Percentiles rank a stretch among this genome's conserved stretches.
These are phyloP conservation scores for Cucurbita maxima DNA, from an alignment of 306 rosid species.

Conservation along the genomic window DNA sequence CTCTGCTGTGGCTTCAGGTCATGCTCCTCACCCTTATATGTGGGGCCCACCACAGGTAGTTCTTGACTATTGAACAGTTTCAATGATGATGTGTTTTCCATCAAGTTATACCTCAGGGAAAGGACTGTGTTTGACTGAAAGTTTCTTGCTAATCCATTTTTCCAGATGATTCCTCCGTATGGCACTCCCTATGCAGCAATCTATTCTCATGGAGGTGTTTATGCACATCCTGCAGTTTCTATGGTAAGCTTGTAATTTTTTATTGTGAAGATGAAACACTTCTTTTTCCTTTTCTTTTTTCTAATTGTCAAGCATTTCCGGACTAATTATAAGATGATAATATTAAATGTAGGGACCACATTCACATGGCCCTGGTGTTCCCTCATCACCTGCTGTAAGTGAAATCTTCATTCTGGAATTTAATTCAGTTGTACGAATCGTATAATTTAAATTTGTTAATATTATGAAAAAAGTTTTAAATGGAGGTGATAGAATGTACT, in stretches of 20 bases:
- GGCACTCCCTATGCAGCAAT: conserved; percentile 81
- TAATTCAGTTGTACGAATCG: too few relatives aligned
- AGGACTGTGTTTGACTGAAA: background rate
- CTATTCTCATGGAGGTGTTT: conserved; percentile 73
- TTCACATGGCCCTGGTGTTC: conserved; percentile 55
- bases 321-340: background rate
- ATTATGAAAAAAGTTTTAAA: too few relatives aligned
- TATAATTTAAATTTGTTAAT: too few relatives aligned
- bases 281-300: too few relatives aligned
- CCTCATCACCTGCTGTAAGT: conserved; percentile 68
- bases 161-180: conserved; percentile 89
- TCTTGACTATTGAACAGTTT: background rate
- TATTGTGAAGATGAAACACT: background rate
- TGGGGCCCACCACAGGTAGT: conserved; percentile 96
- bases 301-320: background rate
- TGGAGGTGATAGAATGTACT: background rate
- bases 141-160: conserved; percentile 8
- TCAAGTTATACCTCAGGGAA: background rate
- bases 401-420: background rate
- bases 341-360: conserved; percentile 38
- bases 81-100: background rate
- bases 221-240: conserved; percentile 60
- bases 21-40: conserved; percentile 83
- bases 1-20: conserved; percentile 61
- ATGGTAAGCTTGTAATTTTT: conserved; percentile 36